Evolutionary conservation across 495 filamentous ascomycete genomes (phyloP).

Genomic region (Xanthoparmelia taractica): DNA sequence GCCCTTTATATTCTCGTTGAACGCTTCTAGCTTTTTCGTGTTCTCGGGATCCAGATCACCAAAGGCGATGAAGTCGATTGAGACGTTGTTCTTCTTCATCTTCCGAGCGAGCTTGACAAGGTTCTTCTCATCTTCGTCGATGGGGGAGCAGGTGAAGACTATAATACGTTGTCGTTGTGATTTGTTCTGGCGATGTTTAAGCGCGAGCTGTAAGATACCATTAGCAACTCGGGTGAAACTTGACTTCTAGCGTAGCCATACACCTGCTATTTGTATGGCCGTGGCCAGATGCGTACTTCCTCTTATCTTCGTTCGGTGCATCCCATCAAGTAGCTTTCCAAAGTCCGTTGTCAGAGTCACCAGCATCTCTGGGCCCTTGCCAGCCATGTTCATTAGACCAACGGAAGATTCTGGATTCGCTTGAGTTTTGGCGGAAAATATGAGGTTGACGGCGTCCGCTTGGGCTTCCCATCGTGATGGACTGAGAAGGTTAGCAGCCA

Average conservation of each 20-base stretch:
- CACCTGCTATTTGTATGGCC: slow-evolving; percentile 86
- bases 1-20: slow-evolving; percentile 85
- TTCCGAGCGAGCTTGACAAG: slow-evolving; percentile 87
- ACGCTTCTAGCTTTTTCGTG: slow-evolving; percentile 83
- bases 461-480: slow-evolving; percentile 94
- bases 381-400: slow-evolving; percentile 97
- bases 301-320: slow-evolving; percentile 90
- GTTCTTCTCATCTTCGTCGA: slow-evolving; percentile 79
- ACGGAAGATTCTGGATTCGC: slow-evolving; percentile 94
- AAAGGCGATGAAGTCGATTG: slow-evolving; percentile 88
- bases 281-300: slow-evolving; percentile 80
- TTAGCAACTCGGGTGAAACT: slow-evolving; percentile 1
- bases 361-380: slow-evolving; percentile 90
- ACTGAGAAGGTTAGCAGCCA: slow-evolving; percentile 32
- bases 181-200: slow-evolving; percentile 97
- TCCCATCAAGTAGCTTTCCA: slow-evolving; percentile 85
- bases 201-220: slow-evolving; percentile 58
- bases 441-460: slow-evolving; percentile 85
- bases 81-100: slow-evolving; percentile 95
- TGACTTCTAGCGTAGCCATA: slow-evolving; percentile 42
- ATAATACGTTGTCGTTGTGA: slow-evolving; percentile 90
- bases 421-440: slow-evolving; percentile 89
- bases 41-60: slow-evolving; percentile 87
- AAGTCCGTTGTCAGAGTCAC: slow-evolving; percentile 93
- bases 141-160: slow-evolving; percentile 87